A percentile compares a stretch with the other conserved stretches of the same genome.
These are phyloP conservation scores for Prunus padus DNA, from an alignment of 306 rosid genomes.

Conservation along the genomic window DNA sequence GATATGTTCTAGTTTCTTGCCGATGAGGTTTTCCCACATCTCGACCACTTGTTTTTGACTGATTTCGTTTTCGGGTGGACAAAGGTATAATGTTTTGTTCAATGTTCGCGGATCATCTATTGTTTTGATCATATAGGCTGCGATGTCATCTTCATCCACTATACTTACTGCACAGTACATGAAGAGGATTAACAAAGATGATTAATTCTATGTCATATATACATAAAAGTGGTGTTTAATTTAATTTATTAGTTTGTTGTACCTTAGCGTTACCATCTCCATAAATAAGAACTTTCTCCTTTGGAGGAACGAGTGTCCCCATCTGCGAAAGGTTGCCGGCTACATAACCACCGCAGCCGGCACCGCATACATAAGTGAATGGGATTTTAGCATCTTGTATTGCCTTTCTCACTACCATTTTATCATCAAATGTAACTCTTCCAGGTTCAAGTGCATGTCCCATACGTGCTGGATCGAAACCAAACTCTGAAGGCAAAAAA, in stretches of 20 bases:
- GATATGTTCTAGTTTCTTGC: constrained; percentile 41
- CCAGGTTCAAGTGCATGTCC: constrained; percentile 65
- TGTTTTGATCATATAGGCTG: constrained; percentile 30
- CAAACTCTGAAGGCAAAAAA: constrained; percentile 73
- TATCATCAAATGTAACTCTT: constrained; percentile 74
- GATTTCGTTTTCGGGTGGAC: constrained; percentile 32
- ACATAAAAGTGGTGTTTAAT: background rate
- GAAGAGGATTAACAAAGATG: background rate
- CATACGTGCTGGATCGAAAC: constrained; percentile 71
- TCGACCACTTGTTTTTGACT: constrained; percentile 42
- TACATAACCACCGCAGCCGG: constrained; percentile 69
- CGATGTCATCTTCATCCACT: constrained; percentile 43
- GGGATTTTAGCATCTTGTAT: constrained; percentile 68
- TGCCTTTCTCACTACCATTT: constrained; percentile 71
- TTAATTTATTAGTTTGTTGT: background rate
- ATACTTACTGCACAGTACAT: background rate
- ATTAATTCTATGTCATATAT: background rate
- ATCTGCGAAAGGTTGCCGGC: constrained; percentile 67
- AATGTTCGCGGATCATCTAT: constrained; percentile 47
- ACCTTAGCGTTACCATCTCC: constrained; percentile 77
- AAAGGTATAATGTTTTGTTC: constrained; percentile 38
- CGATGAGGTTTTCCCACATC: constrained; percentile 43
- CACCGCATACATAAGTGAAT: constrained; percentile 66
- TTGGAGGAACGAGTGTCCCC: constrained; percentile 50
- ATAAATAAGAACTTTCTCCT: constrained; percentile 46